Evolutionary conservation across 2,329 filamentous ascomycete species (phyloP).

Genomic region (Gliomastix tumulicola): DNA sequence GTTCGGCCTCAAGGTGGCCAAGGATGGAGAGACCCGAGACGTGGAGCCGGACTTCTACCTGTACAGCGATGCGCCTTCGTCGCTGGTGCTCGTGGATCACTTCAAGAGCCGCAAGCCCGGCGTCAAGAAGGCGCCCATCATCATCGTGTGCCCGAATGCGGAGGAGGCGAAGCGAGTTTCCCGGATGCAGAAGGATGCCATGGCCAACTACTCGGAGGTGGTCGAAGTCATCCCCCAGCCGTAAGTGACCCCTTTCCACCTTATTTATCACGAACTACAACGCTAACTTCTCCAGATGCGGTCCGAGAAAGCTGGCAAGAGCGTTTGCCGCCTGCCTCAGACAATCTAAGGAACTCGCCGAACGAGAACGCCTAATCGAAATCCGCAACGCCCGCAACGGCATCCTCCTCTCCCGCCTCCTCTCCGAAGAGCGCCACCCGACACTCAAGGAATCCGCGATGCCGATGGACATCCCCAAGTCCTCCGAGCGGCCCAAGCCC

Average conservation of each 20-base stretch:
- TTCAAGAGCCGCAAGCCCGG: too few relatives aligned
- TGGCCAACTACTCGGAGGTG: too few relatives aligned
- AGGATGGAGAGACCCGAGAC: constrained; percentile 3
- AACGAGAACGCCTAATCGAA: too few relatives aligned
- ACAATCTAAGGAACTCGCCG: background rate
- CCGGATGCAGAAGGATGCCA: too few relatives aligned
- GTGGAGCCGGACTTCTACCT: constrained; percentile 13
- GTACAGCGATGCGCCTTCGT: constrained; percentile 16
- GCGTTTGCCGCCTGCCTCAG: constrained; percentile 15
- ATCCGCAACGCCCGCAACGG: too few relatives aligned
- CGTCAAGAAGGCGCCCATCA: constrained; percentile 12
- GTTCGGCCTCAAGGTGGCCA: constrained; percentile 22
- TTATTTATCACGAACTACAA: too few relatives aligned
- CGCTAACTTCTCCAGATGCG: constrained; percentile 10
- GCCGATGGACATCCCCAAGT: background rate
- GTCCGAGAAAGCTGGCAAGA: constrained; percentile 19
- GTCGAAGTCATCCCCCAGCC: constrained; percentile 21
- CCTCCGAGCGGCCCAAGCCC: too few relatives aligned
- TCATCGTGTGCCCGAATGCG: constrained; percentile 19
- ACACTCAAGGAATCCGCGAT: background rate
- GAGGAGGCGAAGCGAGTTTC: too few relatives aligned
- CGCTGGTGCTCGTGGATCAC: constrained; percentile 5
- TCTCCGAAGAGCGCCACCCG: too few relatives aligned
- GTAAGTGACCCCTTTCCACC: constrained; percentile 10
- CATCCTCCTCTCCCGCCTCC: too few relatives aligned